phyloP scores from a whole-genome alignment of 768 basidiomycete species.

The Cyclocybe aegerita region DNA sequence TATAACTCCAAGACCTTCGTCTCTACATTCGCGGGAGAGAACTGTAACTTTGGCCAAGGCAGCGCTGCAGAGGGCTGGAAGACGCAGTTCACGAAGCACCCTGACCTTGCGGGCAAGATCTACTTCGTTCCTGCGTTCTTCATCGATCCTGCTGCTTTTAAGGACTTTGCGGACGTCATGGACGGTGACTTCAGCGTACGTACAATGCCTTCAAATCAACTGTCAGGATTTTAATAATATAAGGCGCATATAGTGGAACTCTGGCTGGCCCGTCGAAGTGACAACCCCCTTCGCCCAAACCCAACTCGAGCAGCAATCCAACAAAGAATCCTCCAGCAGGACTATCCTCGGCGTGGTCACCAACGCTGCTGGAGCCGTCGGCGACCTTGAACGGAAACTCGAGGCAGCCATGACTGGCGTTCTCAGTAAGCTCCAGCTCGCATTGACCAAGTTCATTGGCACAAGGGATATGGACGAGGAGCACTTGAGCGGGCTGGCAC shows the following conservation, averaged over 20 bases:
- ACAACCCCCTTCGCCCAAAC: conserved; percentile 39
- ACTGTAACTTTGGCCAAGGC: conserved; percentile 62
- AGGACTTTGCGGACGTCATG: conserved; percentile 46
- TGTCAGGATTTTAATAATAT: conserved; percentile 12
- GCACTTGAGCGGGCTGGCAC: conserved; percentile 46
- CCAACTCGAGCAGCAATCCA: conserved; percentile 13
- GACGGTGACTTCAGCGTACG: conserved; percentile 62
- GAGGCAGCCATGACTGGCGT: conserved; percentile 16
- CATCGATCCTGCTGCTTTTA: conserved; percentile 48
- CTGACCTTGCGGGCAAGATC: conserved; percentile 45
- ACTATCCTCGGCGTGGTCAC: conserved; percentile 8
- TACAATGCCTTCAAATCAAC: not conserved
- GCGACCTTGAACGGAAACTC: conserved; percentile 13
- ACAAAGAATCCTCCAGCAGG: conserved; percentile 2
- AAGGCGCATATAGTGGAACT: conserved; percentile 60
- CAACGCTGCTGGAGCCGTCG: conserved; percentile 14
- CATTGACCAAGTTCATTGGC: conserved; percentile 41
- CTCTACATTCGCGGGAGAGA: conserved; percentile 72
- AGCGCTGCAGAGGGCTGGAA: conserved; percentile 56
- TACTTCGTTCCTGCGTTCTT: conserved; percentile 76
- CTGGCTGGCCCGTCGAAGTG: conserved; percentile 72
- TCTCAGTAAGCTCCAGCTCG: conserved; percentile 23
- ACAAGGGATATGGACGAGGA: conserved; percentile 50
- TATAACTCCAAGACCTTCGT: conserved; percentile 49
- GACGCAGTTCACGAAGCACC: conserved; percentile 47